These are phyloP conservation scores for Kuraishia cidri DNA, from an alignment of 805 yeast genomes.

Conservation along the genomic window DNA sequence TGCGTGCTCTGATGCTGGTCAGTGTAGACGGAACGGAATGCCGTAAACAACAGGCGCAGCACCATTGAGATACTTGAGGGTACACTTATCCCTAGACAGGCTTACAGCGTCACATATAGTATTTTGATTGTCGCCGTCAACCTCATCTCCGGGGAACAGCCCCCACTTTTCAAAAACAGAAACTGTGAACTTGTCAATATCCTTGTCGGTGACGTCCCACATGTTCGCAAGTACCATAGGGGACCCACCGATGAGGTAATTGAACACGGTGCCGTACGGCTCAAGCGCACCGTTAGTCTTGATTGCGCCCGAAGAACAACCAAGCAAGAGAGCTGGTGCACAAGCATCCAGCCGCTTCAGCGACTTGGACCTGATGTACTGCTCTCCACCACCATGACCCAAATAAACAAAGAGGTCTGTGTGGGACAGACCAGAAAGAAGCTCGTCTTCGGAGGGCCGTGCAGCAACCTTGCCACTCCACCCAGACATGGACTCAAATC, in stretches of 20 bases:
- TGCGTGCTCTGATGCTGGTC: no score
- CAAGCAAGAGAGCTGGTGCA: slow-evolving; percentile 65
- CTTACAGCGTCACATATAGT: slow-evolving; percentile 49
- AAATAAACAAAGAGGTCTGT: slow-evolving; percentile 60
- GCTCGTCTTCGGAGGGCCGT: slow-evolving; percentile 48
- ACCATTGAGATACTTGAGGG: slow-evolving; percentile 71
- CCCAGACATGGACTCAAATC: slow-evolving; percentile 25
- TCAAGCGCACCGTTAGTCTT: slow-evolving; percentile 50
- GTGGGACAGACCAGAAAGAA: slow-evolving; percentile 30
- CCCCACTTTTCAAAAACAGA: slow-evolving; percentile 64
- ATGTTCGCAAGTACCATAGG: slow-evolving; percentile 79
- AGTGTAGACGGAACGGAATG: slow-evolving; percentile 52
- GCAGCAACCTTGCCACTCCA: slow-evolving; percentile 50
- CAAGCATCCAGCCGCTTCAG: slow-evolving; percentile 32
- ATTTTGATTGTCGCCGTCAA: slow-evolving; percentile 7
- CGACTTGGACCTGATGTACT: slow-evolving; percentile 50
- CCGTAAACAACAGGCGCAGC: slow-evolving; percentile 93
- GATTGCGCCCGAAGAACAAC: slow-evolving; percentile 83
- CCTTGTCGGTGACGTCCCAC: slow-evolving; percentile 98
- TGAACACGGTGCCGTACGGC: slow-evolving; percentile 68
- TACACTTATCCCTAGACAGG: slow-evolving; percentile 58
- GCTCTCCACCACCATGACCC: slow-evolving; percentile 98
- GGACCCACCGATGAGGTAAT: slow-evolving; percentile 73
- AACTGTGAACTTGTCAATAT: slow-evolving; percentile 71
- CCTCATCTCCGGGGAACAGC: slow-evolving; percentile 22